Evolutionary conservation across 1,284 basidiomycete genomes (phyloP).

Genomic region (Puccinia hordei): DNA sequence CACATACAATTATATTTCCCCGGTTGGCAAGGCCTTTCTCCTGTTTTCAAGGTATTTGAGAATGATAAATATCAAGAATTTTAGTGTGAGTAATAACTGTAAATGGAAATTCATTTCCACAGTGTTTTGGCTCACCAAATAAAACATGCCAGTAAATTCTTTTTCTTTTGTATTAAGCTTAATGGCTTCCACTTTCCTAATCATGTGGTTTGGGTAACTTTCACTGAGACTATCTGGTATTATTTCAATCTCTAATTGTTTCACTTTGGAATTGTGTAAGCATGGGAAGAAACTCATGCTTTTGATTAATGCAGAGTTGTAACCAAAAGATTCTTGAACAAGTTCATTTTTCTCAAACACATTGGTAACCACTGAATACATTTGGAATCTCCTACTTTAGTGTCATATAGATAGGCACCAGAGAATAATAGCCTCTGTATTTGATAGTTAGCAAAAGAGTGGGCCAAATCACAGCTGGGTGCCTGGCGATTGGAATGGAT

Average conservation of each 20-base stretch:
- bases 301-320: background rate
- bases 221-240: background rate
- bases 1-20: too few relatives aligned
- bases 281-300: background rate
- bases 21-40: too few relatives aligned
- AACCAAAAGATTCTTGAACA: background rate
- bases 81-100: too few relatives aligned
- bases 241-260: too few relatives aligned
- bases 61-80: too few relatives aligned
- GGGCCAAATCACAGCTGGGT: background rate
- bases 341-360: background rate
- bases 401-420: background rate
- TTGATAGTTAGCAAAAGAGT: background rate
- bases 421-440: background rate
- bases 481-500: constrained; percentile 14
- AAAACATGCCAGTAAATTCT: too few relatives aligned
- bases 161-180: too few relatives aligned
- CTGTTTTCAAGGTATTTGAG: too few relatives aligned
- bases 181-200: background rate
- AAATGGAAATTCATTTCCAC: too few relatives aligned
- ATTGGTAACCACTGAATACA: background rate
- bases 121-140: too few relatives aligned
- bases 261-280: too few relatives aligned
- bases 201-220: too few relatives aligned
- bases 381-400: background rate